A percentile compares a stretch with the other conserved stretches of the same genome.
These are phyloP conservation scores for Eleusine indica DNA, from an alignment of 176 grass and related monocot genomes.

Conservation along the genomic window DNA sequence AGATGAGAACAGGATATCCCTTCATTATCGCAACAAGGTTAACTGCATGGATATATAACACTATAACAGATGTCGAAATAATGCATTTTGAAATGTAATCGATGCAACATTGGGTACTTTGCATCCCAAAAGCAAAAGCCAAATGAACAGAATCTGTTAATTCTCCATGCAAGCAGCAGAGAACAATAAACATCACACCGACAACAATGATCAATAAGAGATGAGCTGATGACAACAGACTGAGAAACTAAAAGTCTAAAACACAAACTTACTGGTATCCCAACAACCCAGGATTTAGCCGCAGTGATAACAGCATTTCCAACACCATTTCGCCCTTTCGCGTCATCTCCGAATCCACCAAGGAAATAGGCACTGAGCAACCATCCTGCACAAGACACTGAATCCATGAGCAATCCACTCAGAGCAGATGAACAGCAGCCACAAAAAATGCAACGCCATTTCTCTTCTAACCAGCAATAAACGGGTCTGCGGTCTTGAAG, in stretches of 20 bases:
- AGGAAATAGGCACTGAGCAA: slow-evolving; percentile 82
- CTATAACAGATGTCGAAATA: background rate
- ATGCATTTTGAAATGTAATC: background rate
- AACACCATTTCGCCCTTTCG: slow-evolving; percentile 74
- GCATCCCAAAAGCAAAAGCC: background rate
- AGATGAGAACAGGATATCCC: background rate
- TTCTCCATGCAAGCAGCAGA: background rate
- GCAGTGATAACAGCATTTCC: slow-evolving; percentile 57
- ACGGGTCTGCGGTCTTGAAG: slow-evolving; percentile 79
- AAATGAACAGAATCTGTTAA: background rate
- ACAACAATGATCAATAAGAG: background rate
- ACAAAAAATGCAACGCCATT: background rate
- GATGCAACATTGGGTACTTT: background rate
- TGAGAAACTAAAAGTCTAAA: background rate
- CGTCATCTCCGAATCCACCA: slow-evolving; percentile 84
- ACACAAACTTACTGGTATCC: slow-evolving; percentile 73
- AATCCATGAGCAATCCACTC: slow-evolving; percentile 14
- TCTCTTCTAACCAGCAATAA: slow-evolving; percentile 73
- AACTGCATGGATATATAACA: background rate
- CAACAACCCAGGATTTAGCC: slow-evolving; percentile 74
- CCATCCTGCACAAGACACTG: slow-evolving; percentile 64
- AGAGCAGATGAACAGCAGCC: background rate
- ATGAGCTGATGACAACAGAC: background rate
- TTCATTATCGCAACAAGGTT: background rate
- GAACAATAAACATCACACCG: background rate